Evolutionary conservation across 306 rosid genomes (phyloP).

Genomic region (Ziziphus jujuba): DNA sequence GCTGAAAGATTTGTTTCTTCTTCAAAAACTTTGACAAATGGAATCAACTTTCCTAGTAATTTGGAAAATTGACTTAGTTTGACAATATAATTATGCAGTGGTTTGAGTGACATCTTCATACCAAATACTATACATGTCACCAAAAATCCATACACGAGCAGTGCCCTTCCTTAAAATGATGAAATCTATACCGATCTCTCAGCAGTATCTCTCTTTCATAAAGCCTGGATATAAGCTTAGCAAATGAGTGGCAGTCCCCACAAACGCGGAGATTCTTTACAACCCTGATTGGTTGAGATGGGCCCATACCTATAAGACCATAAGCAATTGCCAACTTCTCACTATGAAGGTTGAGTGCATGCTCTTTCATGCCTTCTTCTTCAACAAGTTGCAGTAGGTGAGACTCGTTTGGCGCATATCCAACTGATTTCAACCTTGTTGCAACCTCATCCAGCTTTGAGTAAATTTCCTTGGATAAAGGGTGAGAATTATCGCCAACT

Average conservation of each 20-base stretch:
- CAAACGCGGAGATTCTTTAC: constrained; percentile 72
- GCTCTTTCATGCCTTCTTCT: constrained; percentile 59
- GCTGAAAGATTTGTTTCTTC: too few relatives aligned
- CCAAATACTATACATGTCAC: constrained; percentile 30
- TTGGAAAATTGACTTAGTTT: neutral
- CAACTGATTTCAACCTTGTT: constrained; percentile 40
- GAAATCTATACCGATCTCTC: constrained; percentile 64
- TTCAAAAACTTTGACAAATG: too few relatives aligned
- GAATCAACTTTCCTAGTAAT: too few relatives aligned
- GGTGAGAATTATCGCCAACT: constrained; percentile 59
- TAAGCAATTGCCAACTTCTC: constrained; percentile 66
- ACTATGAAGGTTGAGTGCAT: constrained; percentile 50
- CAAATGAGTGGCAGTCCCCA: constrained; percentile 57
- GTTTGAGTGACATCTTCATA: neutral
- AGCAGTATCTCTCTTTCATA: constrained; percentile 52
- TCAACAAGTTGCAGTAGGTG: constrained; percentile 51
- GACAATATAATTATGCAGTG: neutral
- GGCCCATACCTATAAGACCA: constrained; percentile 47
- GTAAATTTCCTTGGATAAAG: constrained; percentile 41
- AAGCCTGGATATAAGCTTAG: constrained; percentile 55
- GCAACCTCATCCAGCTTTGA: constrained; percentile 58
- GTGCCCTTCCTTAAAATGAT: constrained; percentile 54
- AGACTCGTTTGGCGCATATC: constrained; percentile 54
- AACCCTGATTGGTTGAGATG: constrained; percentile 57
- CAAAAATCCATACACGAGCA: constrained; percentile 68